Evolutionary conservation across 2,329 filamentous ascomycete genomes (phyloP).

Genomic region (Diaporthe australafricana): DNA sequence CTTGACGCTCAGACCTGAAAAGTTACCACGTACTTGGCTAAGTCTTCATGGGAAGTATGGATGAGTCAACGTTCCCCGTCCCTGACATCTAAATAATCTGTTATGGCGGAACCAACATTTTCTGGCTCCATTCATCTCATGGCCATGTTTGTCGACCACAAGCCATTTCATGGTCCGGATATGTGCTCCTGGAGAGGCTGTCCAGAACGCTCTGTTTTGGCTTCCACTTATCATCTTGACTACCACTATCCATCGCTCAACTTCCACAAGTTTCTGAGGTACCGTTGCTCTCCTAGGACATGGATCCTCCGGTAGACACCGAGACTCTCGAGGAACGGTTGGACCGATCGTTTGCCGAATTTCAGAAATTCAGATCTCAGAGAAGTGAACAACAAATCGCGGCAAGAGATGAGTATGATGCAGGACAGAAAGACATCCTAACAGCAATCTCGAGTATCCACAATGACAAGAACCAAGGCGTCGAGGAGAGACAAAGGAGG

Average conservation of each 20-base stretch:
- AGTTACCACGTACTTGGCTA: neutral
- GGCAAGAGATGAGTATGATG: neutral
- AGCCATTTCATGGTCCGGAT: too few species aligned
- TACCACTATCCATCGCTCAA: neutral
- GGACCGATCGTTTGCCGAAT: neutral
- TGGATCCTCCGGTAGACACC: neutral
- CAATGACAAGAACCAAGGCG: neutral
- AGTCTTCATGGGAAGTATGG: neutral
- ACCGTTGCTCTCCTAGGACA: neutral
- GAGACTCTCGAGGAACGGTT: neutral
- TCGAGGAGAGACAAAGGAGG: neutral
- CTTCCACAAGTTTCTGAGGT: neutral
- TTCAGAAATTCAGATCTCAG: neutral
- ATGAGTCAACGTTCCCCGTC: too few species aligned
- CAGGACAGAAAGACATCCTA: neutral
- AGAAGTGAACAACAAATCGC: neutral
- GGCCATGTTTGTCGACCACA: neutral
- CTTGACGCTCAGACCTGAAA: neutral
- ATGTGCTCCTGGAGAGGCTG: too few species aligned
- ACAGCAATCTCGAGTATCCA: neutral
- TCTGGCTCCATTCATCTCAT: too few species aligned
- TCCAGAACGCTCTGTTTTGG: neutral
- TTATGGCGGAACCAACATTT: too few species aligned
- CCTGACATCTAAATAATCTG: too few species aligned
- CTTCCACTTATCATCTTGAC: accelerated